Base-by-base conservation (phyloP, 495 filamentous ascomycete species). In the Paragyromitra xinjiangensis region DNA sequence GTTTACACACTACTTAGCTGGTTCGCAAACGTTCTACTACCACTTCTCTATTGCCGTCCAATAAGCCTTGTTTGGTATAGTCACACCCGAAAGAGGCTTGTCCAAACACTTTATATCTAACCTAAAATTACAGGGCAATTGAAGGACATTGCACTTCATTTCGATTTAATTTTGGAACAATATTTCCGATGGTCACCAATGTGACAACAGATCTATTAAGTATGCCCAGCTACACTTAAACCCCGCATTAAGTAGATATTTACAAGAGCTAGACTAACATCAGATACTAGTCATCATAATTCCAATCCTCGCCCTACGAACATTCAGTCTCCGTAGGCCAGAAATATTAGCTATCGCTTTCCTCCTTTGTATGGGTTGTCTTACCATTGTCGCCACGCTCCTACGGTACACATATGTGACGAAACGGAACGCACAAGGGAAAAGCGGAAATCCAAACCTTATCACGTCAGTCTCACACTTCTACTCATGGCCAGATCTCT, bases 141-240 rank as follows among this genome's bases (percentile, higher is more conserved):
- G 75, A 77, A 50, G 45, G 58, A 3, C 75, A 77, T 51, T 78
- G 75, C 24, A 77, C 75, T 37, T 78, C 71, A 5, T 78, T 78
- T 42, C 40, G 72, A 39, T 78, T 71, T 53, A 61, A 22, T 2
- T 2, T 78, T 34, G 75, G 75, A 37, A 78, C 75, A 34, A 69
- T 37, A 61, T 78, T 78, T 24, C 72, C 75, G 19, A 78, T 78
- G 75, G 53, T 78, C 34, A 78, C 75, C 24, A 78, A 78, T n/a
- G 71, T 78, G 19, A 78, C 75, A 3, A 77, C 75, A 12, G 75
- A 78, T 68, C n/a, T 78, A 69, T 56, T 78, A 62, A 78, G 75
- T 78, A 78, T 16, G 68, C 6, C 50, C 3, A 55, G 11, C 0
- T 9, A 45, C 22, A 16, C 1, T 16, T 6, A 39, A 24, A 56